A percentile compares a stretch with the other conserved stretches of the same genome.
Evolutionary conservation across 805 yeast species (phyloP).

Genomic region (Metschnikowia cubensis): DNA sequence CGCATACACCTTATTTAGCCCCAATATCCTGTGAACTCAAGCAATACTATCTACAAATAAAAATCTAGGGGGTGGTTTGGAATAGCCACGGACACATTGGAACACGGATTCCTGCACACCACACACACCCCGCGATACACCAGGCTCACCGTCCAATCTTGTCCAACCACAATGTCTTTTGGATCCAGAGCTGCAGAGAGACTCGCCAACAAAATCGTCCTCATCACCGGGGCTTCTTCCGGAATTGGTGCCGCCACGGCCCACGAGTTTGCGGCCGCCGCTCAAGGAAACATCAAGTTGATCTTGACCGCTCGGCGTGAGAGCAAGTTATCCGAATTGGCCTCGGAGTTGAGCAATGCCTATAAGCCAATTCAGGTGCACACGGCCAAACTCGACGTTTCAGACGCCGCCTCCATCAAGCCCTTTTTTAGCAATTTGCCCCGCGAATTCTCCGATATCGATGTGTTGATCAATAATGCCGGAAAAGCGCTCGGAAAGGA

Average conservation of each 20-base stretch:
- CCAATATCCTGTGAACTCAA: too few relatives aligned
- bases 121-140: background rate
- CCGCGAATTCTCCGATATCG: slow-evolving; percentile 32
- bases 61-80: too few relatives aligned
- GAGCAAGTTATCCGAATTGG: slow-evolving; percentile 24
- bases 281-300: slow-evolving; percentile 35
- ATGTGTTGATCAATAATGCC: slow-evolving; percentile 37
- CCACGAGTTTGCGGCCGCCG: slow-evolving; percentile 64
- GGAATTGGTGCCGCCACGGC: slow-evolving; percentile 97
- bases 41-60: too few relatives aligned
- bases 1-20: too few relatives aligned
- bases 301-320: slow-evolving; percentile 38
- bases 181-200: slow-evolving; percentile 38
- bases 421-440: slow-evolving; percentile 31
- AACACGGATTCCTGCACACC: background rate
- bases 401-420: slow-evolving; percentile 22
- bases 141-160: background rate
- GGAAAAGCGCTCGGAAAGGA: slow-evolving; percentile 38
- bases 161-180: slow-evolving; percentile 25
- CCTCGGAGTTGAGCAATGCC: slow-evolving; percentile 21
- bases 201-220: slow-evolving; percentile 33
- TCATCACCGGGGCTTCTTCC: slow-evolving; percentile 85
- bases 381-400: slow-evolving; percentile 31
- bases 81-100: too few relatives aligned
- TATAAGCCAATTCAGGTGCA: slow-evolving; percentile 29